A percentile compares a stretch with the other conserved stretches of the same genome.
These are phyloP conservation scores for Entomortierella beljakovae DNA, from an alignment of 192 early-diverging fungal genomes.

Conservation along the genomic window DNA sequence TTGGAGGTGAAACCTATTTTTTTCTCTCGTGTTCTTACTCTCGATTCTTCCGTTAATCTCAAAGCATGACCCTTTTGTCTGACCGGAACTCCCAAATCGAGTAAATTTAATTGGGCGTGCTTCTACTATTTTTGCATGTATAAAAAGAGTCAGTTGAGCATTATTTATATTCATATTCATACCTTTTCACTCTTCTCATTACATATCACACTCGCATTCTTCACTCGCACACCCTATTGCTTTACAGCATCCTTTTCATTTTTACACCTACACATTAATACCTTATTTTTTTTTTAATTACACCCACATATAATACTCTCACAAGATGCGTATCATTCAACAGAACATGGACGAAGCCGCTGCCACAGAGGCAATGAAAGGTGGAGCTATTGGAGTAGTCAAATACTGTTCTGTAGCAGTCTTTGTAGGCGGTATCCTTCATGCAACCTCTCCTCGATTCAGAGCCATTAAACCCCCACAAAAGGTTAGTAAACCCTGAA, in stretches of 20 bases:
- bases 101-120: not conserved
- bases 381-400: constrained; percentile 43
- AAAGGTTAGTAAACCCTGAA: constrained; percentile 25
- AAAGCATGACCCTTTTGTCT: no score
- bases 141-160: not conserved
- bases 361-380: constrained; percentile 47
- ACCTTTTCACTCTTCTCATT: not conserved
- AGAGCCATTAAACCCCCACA: constrained; percentile 38
- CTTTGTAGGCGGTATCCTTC: constrained; percentile 45
- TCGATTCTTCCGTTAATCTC: no score
- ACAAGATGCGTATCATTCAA: constrained; percentile 48
- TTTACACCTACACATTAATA: not conserved
- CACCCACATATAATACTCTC: not conserved
- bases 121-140: not conserved
- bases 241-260: not conserved
- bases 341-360: constrained; percentile 43
- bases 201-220: not conserved
- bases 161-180: not conserved
- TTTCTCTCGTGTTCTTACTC: not conserved
- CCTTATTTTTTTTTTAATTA: not conserved
- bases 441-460: constrained; percentile 27
- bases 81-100: constrained; percentile 43
- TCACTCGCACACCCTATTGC: not conserved
- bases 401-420: constrained; percentile 50
- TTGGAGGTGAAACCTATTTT: not conserved